These are phyloP conservation scores for Wallacemonas rigidus DNA, from an alignment of 208 protist genomes.

Conservation along the genomic window DNA sequence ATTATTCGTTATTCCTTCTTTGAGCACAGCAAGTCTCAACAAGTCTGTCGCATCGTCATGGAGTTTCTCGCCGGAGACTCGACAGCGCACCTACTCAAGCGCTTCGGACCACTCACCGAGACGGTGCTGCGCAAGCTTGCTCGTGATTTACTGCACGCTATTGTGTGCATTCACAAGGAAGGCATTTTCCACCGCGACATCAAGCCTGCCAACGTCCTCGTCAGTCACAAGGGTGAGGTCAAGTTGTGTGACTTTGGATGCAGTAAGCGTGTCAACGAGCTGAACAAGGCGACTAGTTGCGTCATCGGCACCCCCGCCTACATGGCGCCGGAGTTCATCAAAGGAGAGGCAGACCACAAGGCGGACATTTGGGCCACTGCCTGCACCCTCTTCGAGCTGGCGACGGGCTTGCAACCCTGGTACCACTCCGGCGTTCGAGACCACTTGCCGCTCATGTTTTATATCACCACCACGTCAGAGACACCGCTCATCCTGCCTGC, in stretches of 20 bases:
- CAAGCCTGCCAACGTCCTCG: conserved; percentile 92
- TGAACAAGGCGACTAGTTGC: conserved; percentile 78
- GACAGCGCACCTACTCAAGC: conserved; percentile 69
- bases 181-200: conserved; percentile 92
- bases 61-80: conserved; percentile 90
- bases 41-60: conserved; percentile 89
- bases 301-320: conserved; percentile 91
- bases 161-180: conserved; percentile 88
- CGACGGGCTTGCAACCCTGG: conserved; percentile 81
- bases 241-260: conserved; percentile 94
- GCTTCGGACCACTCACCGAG: conserved; percentile 83
- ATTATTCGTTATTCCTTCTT: conserved; percentile 89
- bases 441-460: conserved; percentile 88
- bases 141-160: conserved; percentile 68
- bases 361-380: conserved; percentile 91
- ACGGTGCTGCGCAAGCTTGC: conserved; percentile 75
- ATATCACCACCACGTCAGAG: conserved; percentile 84
- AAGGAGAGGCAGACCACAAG: conserved; percentile 77
- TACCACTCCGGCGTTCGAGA: conserved; percentile 81
- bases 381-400: conserved; percentile 89
- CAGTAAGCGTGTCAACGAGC: conserved; percentile 86
- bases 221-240: conserved; percentile 80
- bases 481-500: conserved; percentile 67
- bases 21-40: conserved; percentile 84
- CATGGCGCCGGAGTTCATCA: conserved; percentile 92